Evolutionary conservation across 805 yeast species (phyloP).

Genomic region (Candida khao-thaluensis): DNA sequence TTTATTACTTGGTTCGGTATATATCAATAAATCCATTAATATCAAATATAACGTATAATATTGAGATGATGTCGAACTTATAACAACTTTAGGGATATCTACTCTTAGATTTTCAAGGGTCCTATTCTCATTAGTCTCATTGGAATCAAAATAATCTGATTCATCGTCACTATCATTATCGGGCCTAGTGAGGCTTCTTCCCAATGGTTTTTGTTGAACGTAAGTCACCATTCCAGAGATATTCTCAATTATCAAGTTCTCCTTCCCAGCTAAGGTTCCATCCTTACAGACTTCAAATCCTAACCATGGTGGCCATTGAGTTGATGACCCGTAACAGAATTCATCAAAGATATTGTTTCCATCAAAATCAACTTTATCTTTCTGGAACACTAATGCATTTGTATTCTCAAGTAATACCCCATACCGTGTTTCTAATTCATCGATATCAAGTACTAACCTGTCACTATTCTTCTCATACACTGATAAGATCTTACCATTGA

Average conservation of each 20-base stretch:
- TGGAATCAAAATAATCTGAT: conserved; percentile 2
- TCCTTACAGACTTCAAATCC: conserved; percentile 62
- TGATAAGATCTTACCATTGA: conserved; percentile 67
- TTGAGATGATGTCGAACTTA: conserved; percentile 71
- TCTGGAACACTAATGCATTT: conserved; percentile 65
- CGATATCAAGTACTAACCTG: conserved; percentile 35
- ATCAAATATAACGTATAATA: conserved; percentile 67
- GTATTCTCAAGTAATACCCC: conserved; percentile 71
- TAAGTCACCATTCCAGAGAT: conserved; percentile 61
- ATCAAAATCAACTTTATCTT: conserved; percentile 35
- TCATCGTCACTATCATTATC: conserved; percentile 3
- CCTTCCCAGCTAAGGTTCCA: conserved; percentile 41
- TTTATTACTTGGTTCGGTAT: conserved; percentile 69
- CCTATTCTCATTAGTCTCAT: background rate
- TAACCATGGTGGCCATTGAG: conserved; percentile 88
- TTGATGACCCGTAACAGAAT: conserved; percentile 58
- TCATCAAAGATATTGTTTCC: conserved; percentile 26
- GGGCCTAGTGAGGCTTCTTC: conserved; percentile 13
- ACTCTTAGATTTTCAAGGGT: conserved; percentile 43
- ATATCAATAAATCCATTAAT: conserved; percentile 61
- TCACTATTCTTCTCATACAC: conserved; percentile 46
- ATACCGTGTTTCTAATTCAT: conserved; percentile 56
- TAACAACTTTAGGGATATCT: conserved; percentile 67
- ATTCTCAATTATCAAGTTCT: conserved; percentile 58
- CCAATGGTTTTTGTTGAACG: conserved; percentile 42